These are phyloP conservation scores for Eucalyptus polyanthemos DNA, from an alignment of 345 rosid genomes.

Conservation along the genomic window DNA sequence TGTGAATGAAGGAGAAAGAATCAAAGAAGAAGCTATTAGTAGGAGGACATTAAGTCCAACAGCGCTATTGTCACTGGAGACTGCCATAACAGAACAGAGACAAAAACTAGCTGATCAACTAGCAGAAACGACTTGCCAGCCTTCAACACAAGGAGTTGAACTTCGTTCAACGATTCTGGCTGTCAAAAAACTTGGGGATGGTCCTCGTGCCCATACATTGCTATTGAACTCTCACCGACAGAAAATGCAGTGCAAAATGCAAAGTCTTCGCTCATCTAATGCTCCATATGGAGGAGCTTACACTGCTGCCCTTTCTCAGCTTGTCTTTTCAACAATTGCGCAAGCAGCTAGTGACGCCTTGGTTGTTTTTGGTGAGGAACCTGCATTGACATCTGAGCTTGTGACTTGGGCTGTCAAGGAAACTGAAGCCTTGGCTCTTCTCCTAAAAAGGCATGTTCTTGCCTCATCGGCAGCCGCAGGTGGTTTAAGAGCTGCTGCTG, in stretches of 20 bases:
- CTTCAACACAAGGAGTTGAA: conserved; percentile 57
- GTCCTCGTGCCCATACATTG: conserved; percentile 69
- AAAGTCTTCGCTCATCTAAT: conserved; percentile 39
- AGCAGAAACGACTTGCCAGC: conserved; percentile 49
- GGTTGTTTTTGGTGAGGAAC: conserved; percentile 70
- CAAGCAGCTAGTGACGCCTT: conserved; percentile 75
- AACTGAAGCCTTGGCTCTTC: conserved; percentile 44
- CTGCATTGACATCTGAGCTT: conserved; percentile 78
- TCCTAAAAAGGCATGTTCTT: conserved; percentile 54
- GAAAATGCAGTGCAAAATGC: conserved; percentile 40
- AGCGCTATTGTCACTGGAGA: conserved; percentile 25
- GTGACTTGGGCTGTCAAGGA: conserved; percentile 93
- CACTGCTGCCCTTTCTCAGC: conserved; percentile 54
- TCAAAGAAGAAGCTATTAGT: conserved; percentile 26
- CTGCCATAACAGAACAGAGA: conserved; percentile 42
- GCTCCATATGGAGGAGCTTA: conserved; percentile 43
- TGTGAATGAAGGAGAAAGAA: conserved; percentile 55
- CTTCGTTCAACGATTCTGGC: conserved; percentile 60
- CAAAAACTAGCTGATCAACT: conserved; percentile 69
- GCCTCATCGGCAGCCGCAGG: conserved; percentile 81
- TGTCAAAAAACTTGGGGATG: conserved; percentile 73
- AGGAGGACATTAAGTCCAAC: conserved; percentile 23
- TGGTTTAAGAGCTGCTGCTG: conserved; percentile 54
- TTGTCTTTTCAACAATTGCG: conserved; percentile 73
- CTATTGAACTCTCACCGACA: conserved; percentile 57